Percentiles rank a stretch among this genome's conserved stretches.
These are phyloP conservation scores for Lenzites betulinus DNA, from an alignment of 768 basidiomycete genomes.

Conservation along the genomic window DNA sequence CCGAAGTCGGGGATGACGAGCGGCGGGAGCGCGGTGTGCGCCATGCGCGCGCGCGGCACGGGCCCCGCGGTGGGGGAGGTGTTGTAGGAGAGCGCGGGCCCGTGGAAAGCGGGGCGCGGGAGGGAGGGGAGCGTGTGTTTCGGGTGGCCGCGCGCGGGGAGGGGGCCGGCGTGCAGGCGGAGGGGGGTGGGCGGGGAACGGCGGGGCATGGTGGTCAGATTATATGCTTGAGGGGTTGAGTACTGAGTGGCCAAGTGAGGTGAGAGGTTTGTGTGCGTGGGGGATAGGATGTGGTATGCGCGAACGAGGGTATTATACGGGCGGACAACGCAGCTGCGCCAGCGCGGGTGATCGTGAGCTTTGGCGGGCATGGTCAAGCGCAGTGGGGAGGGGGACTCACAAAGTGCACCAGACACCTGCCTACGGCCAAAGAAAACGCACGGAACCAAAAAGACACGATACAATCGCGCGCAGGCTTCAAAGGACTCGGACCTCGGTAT, in stretches of 20 bases:
- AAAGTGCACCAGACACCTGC: constrained; percentile 9
- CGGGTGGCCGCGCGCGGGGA: constrained; percentile 58
- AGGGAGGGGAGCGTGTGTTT: constrained; percentile 70
- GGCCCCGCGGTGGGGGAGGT: constrained; percentile 11
- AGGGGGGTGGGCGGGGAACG: constrained; percentile 70
- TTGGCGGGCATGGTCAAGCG: neutral
- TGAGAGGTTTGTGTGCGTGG: neutral
- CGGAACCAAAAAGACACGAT: neutral
- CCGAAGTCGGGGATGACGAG: constrained; percentile 11
- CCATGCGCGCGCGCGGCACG: constrained; percentile 25
- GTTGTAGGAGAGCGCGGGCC: constrained; percentile 8
- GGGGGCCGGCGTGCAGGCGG: constrained; percentile 59
- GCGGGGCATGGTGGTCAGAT: constrained; percentile 57
- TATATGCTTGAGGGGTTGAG: neutral
- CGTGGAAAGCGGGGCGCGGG: constrained; percentile 50
- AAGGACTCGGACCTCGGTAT: neutral
- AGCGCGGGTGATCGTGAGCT: neutral
- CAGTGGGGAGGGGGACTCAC: neutral
- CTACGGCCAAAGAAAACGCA: constrained; percentile 16
- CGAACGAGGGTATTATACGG: neutral
- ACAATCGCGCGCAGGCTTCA: neutral
- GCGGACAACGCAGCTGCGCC: neutral
- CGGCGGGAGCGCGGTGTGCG: constrained; percentile 17
- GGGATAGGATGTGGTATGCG: neutral
- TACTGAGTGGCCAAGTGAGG: neutral